phyloP scores from a whole-genome alignment of 2,329 filamentous ascomycete species.

The Neocatenulostroma microsporum region DNA sequence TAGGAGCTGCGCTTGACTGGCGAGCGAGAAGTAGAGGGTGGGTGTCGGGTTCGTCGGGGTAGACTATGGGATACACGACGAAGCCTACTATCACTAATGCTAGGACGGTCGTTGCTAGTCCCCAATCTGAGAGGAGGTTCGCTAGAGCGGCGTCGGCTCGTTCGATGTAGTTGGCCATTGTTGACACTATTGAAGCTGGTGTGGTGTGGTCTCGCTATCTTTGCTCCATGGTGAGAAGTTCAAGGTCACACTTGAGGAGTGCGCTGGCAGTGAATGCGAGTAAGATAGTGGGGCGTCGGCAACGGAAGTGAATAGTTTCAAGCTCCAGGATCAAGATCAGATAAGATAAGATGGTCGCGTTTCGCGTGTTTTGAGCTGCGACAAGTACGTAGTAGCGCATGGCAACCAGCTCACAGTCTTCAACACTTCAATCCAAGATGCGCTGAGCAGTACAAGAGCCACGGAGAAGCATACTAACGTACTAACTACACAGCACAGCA shows the following conservation, averaged over 20 bases:
- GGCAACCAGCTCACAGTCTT: not conserved
- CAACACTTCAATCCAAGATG: conserved; percentile 1
- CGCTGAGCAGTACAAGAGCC: conserved; percentile 3
- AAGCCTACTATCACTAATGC: conserved; percentile 58
- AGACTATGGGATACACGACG: conserved; percentile 62
- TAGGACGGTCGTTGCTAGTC: conserved; percentile 67
- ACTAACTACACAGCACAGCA: conserved; percentile 10
- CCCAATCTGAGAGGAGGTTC: conserved; percentile 69
- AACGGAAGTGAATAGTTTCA: too few relatives aligned
- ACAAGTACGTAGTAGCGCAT: too few relatives aligned
- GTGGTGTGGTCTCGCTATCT: too few relatives aligned
- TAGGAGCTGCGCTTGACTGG: conserved; percentile 68
- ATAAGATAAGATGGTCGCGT: not conserved
- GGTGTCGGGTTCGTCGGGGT: conserved; percentile 72
- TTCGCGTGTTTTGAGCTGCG: not conserved
- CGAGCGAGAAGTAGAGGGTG: conserved; percentile 86
- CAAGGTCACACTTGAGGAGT: too few relatives aligned
- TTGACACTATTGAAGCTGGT: not conserved
- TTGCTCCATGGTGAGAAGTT: too few relatives aligned
- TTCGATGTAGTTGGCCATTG: conserved; percentile 46
- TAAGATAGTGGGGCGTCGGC: too few relatives aligned
- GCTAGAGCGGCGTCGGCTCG: conserved; percentile 65
- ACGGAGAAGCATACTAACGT: conserved; percentile 1
- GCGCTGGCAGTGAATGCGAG: too few relatives aligned
- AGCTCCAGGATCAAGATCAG: too few relatives aligned